phyloP scores from a whole-genome alignment of 2,329 filamentous ascomycete genomes.

The Penicillium vulpinum region DNA sequence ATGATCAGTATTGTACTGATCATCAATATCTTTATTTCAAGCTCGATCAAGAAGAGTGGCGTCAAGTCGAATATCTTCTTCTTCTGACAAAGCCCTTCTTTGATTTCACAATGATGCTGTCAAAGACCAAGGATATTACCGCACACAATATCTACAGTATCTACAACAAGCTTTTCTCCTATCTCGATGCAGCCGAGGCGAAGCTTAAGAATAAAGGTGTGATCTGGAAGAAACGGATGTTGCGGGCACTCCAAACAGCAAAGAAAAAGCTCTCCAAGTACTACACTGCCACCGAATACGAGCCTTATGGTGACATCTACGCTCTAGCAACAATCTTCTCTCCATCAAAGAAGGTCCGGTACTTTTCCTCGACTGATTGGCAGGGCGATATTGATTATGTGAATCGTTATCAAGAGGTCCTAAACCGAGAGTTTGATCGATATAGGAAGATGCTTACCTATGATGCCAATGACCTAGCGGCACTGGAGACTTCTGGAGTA shows the following conservation, averaged over 20 bases:
- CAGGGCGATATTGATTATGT: background rate
- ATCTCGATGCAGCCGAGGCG: background rate
- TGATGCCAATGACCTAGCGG: background rate
- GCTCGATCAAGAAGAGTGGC: background rate
- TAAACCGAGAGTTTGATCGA: background rate
- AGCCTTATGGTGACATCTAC: background rate
- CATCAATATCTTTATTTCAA: background rate
- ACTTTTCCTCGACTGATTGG: background rate
- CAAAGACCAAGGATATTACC: background rate
- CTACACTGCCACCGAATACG: background rate
- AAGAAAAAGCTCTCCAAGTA: background rate
- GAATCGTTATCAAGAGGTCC: background rate
- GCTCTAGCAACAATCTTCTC: background rate
- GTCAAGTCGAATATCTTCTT: slow-evolving; percentile 15
- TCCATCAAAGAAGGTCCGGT: background rate
- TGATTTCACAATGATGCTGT: background rate
- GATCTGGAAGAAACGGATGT: background rate
- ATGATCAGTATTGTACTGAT: background rate
- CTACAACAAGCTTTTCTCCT: slow-evolving; percentile 1
- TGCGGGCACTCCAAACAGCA: background rate
- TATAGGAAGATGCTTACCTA: slow-evolving; percentile 3
- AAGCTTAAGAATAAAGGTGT: background rate
- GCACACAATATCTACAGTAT: background rate
- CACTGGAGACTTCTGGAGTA: too few relatives aligned
- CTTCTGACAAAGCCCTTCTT: background rate